Evolutionary conservation across 2,329 filamentous ascomycete species (phyloP).

Genomic region (Gnomoniopsis sp.): DNA sequence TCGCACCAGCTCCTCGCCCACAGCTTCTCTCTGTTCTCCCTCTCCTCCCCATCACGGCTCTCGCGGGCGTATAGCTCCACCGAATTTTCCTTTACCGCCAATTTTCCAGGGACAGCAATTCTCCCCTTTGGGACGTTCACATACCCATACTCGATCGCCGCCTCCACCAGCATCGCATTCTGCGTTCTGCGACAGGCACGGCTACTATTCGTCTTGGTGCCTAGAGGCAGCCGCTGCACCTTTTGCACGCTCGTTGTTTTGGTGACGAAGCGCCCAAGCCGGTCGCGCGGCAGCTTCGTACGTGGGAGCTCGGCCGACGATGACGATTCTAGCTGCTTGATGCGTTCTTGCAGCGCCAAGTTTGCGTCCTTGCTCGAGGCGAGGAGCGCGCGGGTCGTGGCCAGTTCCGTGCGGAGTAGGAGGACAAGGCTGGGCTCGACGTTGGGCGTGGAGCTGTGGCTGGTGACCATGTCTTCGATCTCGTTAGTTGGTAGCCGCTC

Average conservation of each 20-base stretch:
- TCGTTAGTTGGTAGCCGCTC: neutral
- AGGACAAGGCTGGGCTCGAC: neutral
- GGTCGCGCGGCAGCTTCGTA: too few relatives aligned
- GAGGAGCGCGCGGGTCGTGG: neutral
- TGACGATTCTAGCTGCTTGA: too few relatives aligned
- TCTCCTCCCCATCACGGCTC: neutral
- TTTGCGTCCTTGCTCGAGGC: neutral
- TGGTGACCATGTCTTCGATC: neutral
- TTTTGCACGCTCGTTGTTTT: neutral
- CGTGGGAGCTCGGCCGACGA: too few relatives aligned
- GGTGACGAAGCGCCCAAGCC: neutral
- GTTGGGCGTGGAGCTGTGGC: neutral
- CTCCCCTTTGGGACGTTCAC: neutral
- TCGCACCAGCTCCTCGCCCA: neutral
- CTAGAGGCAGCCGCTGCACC: neutral
- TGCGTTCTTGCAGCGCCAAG: neutral
- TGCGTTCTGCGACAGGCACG: neutral
- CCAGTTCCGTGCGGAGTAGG: neutral
- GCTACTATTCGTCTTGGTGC: neutral
- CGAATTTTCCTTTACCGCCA: neutral
- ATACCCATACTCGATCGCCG: constrained; percentile 3
- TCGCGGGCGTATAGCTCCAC: neutral
- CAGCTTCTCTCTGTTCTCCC: neutral
- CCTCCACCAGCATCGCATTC: constrained; percentile 1
- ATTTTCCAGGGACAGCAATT: neutral